Evolutionary conservation across 441 rosid species (phyloP), one percentile per base, ranked within the genome.

Genomic region (Euphorbia schlechtendalii): DNA sequence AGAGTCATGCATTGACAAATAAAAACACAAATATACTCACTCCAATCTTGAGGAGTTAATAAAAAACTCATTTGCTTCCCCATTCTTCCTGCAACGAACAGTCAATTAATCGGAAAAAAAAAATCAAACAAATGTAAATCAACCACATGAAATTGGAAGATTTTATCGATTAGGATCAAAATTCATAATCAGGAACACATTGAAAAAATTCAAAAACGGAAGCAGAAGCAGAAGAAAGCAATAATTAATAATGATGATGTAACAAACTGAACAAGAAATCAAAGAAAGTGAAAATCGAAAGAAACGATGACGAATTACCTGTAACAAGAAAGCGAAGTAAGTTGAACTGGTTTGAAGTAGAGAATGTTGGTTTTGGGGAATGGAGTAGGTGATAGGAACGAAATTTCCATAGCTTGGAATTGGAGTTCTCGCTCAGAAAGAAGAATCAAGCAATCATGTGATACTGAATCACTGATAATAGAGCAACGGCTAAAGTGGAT

Each of bases 1-100:
- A n/a, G 21, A 56, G 24, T 11, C 59, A 43, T 12, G 43, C 28
- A 75, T 5, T 8, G 7, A 65, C 61, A 25, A 28, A 18, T 15
- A 12, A 18, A 0, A 65, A 32, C 34, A 61, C 38, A 51, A 59
- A 56, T 25, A 15, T 34, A 58, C 78, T 61, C 49, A 83, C 83
- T 75, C 80, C 38, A 69, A 65, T 22, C 70, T 68, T 17, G 77
- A 62, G 13, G 75, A 74, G 49, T 61, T 27, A 60, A 56, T 70
- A 51, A 63, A 62, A 3, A 74, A 60, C 36, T 65, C 80, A 67
- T 75, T 69, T 51, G 76, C 66, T 48, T 75, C 77, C 30, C 73
- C 82, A 30, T 76, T 76, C 36, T 76, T 82, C 72, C 84, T 84
- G 68, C 54, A 69, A 67, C 59, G 1, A 59, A 46, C 1, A 43